Evolutionary conservation across 1,284 basidiomycete species (phyloP), one percentile per base, ranked within the genome.

Genomic region (Acaromyces ingoldii): DNA sequence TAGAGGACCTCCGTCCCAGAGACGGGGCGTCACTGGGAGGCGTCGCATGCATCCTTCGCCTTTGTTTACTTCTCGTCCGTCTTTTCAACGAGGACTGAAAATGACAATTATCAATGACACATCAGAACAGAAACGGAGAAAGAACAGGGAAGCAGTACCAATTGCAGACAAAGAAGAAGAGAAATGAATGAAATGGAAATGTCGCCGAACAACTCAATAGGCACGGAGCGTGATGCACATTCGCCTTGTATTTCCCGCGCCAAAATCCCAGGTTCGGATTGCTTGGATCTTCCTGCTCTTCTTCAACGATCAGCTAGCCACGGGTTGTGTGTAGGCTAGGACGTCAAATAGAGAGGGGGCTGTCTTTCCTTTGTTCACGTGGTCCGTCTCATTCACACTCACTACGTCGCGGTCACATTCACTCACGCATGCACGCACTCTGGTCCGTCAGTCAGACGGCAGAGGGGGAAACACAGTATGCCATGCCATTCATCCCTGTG

Each of bases 261-360:
- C 42, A 45, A 45, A 45, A 45, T 45, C 42, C 42, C 42, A 45
- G 42, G n/a, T 28, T 45, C 29, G 42, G 10, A 45, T 24, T 36
- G 10, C 28, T 22, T 43, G 11, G 22, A 48, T 48, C 46, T 48
- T 48, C 46, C 46, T 48, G 31, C 38, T n/a, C 24, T 28, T 34
- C 30, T 48, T 48, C 46, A 48, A 48, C 46, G 46, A n/a, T 17
- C 22, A 19, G 26, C 34, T 31, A 38, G 24, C 29, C 33, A 48
- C 22, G 10, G 46, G n/a, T n/a, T n/a, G n/a, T n/a, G 26, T 29
- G 17, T n/a, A 19, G 33, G 24, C 24, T 38, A 31, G 46, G 21
- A 21, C 46, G 46, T 19, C 46, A 48, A 48, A 48, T 48, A 29
- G 22, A 17, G 46, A 48, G 46, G 46, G 10, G 19, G 28, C 6